phyloP scores from a whole-genome alignment of 345 rosid genomes.

The Xanthoceras sorbifolium region DNA sequence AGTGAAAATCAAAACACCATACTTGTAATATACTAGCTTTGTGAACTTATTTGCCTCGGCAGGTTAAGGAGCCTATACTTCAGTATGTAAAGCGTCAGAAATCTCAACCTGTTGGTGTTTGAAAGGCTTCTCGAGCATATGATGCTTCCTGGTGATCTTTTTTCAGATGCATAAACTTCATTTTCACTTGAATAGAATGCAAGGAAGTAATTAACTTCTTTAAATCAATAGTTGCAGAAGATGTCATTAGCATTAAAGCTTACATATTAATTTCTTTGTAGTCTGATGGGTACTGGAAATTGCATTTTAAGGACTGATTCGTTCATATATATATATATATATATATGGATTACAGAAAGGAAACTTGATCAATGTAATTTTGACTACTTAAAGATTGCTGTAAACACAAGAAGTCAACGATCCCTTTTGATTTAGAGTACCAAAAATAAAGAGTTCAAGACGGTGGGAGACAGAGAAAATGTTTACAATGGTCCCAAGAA shows the following conservation, averaged over 20 bases:
- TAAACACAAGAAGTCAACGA: no score
- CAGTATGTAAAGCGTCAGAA: constrained; percentile 75
- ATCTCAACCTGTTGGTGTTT: constrained; percentile 54
- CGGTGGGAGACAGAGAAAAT: no score
- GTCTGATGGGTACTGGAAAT: neutral
- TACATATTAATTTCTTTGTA: neutral
- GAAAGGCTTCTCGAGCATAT: neutral
- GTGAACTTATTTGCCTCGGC: constrained; percentile 12
- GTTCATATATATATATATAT: neutral
- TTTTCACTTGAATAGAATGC: neutral
- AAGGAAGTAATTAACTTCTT: neutral
- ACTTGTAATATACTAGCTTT: neutral
- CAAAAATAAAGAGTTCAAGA: no score
- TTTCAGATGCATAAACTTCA: neutral
- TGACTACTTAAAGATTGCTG: no score
- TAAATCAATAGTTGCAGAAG: neutral
- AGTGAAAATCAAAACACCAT: neutral
- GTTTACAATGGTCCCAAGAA: no score
- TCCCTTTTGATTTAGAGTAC: no score
- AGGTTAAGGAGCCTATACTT: constrained; percentile 96
- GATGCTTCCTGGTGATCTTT: neutral
- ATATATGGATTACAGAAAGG: no score
- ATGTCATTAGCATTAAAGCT: neutral
- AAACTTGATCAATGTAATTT: no score
- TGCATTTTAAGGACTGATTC: neutral